Percentiles rank a stretch among this genome's conserved stretches.
phyloP scores from a whole-genome alignment of 2,329 filamentous ascomycete species.

The Endoconidiophora laricicola region DNA sequence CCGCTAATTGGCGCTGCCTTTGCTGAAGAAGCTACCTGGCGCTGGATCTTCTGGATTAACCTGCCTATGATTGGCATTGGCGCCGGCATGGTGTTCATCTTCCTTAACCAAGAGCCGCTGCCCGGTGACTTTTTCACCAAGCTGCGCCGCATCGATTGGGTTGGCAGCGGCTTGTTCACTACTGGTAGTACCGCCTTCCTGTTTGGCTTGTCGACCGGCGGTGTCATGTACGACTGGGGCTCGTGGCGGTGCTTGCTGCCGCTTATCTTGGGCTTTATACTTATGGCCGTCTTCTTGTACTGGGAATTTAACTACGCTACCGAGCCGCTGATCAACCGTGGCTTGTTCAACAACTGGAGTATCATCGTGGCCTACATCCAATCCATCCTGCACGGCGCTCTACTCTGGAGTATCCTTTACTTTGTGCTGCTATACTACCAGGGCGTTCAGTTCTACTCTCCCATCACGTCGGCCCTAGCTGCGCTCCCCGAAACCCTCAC shows the following conservation, averaged over 20 bases:
- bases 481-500: constrained; percentile 44
- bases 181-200: constrained; percentile 34
- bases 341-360: constrained; percentile 31
- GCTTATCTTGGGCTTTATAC: constrained; percentile 35
- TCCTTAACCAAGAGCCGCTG: constrained; percentile 16
- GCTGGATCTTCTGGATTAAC: constrained; percentile 24
- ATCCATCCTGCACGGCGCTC: constrained; percentile 40
- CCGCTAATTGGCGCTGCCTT: constrained; percentile 18
- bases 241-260: constrained; percentile 47
- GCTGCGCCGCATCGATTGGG: constrained; percentile 36
- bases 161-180: constrained; percentile 45
- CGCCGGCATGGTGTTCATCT: constrained; percentile 15
- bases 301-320: constrained; percentile 35
- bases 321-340: constrained; percentile 32
- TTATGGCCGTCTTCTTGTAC: constrained; percentile 33
- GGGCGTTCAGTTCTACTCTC: constrained; percentile 34
- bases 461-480: constrained; percentile 37
- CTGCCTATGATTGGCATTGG: constrained; percentile 19
- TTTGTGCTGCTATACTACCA: constrained; percentile 34
- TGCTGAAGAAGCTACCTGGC: constrained; percentile 16
- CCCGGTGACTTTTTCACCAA: constrained; percentile 15
- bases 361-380: constrained; percentile 31
- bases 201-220: constrained; percentile 35
- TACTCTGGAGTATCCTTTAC: constrained; percentile 38
- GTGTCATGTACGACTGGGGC: constrained; percentile 47